These are phyloP conservation scores for Puccinia hordei DNA, from an alignment of 1,284 basidiomycete species.

Conservation along the genomic window DNA sequence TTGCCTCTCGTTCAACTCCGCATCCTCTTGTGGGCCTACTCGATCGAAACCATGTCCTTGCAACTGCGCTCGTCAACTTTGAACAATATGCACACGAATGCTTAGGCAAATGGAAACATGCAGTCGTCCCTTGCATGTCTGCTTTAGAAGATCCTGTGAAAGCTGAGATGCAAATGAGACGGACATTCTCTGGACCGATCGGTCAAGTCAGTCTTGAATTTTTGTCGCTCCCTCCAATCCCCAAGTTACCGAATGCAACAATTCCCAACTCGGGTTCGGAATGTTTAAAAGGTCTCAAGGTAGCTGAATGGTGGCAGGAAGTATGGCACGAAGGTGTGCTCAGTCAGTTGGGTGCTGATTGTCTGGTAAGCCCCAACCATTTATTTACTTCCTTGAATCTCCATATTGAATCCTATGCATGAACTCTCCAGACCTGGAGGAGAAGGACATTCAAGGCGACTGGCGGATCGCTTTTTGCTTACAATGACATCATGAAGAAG, in stretches of 20 bases:
- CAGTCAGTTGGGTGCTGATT: conserved; percentile 51
- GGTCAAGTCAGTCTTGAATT: conserved; percentile 45
- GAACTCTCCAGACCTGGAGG: conserved; percentile 39
- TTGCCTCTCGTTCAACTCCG: background rate
- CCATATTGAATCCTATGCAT: background rate
- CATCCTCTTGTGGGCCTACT: conserved; percentile 38
- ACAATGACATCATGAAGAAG: conserved; percentile 50
- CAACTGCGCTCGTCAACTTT: conserved; percentile 45
- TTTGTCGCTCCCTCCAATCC: conserved; percentile 41
- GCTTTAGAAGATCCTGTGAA: conserved; percentile 34
- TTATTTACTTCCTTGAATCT: background rate
- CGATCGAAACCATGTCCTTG: conserved; percentile 38
- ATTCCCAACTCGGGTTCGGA: conserved; percentile 47
- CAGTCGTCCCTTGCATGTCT: conserved; percentile 35
- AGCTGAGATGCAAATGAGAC: conserved; percentile 35
- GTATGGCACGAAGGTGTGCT: conserved; percentile 49
- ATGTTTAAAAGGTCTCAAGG: conserved; percentile 47
- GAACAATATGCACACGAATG: conserved; percentile 45
- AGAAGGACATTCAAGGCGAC: conserved; percentile 48
- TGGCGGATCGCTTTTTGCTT: conserved; percentile 48
- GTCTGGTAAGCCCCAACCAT: conserved; percentile 21
- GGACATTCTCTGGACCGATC: conserved; percentile 23
- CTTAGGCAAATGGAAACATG: conserved; percentile 41
- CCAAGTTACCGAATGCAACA: conserved; percentile 39
- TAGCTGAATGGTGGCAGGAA: conserved; percentile 51